Conservation (phyloP, 2,329 filamentous ascomycete species). For the Anthostomella pinea region DNA sequence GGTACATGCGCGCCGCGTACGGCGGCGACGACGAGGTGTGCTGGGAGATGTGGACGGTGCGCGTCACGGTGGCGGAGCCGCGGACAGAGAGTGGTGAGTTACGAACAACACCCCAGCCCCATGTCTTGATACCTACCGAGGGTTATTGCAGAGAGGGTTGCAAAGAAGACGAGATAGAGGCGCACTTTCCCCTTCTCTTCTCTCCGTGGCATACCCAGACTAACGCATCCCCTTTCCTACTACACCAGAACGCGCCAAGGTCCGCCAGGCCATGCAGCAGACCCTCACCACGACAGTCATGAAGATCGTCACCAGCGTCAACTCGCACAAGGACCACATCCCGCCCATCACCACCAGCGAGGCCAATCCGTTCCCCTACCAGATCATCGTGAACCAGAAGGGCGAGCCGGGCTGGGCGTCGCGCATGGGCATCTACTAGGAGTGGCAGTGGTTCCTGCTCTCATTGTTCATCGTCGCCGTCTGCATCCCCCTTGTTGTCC, state of each 20-base stretch:
- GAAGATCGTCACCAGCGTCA: constrained; percentile 86
- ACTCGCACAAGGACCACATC: constrained; percentile 90
- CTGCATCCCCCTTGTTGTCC: no score
- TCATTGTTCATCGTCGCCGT: constrained; percentile 2
- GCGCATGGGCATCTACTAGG: constrained; percentile 43
- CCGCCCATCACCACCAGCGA: constrained; percentile 93
- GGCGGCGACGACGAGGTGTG: constrained; percentile 81
- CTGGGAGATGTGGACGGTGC: constrained; percentile 95
- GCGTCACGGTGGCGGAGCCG: constrained; percentile 89
- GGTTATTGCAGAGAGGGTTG: no score
- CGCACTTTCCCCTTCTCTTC: no score
- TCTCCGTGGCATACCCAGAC: no score
- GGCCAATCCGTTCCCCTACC: constrained; percentile 91
- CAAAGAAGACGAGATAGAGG: no score
- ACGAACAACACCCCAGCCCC: no score
- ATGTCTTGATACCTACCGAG: no score
- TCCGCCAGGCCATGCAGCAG: constrained; percentile 85
- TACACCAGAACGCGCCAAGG: constrained; percentile 77
- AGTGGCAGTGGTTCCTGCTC: neutral
- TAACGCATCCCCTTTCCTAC: constrained; percentile 4
- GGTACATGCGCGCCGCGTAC: constrained; percentile 58
- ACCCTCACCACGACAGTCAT: constrained; percentile 82
- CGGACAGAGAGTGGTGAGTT: constrained; percentile 78
- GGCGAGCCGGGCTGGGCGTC: constrained; percentile 75
- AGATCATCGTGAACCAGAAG: constrained; percentile 85